phyloP scores from a whole-genome alignment of 2,329 filamentous ascomycete species.

The Lachnellula willkommii region DNA sequence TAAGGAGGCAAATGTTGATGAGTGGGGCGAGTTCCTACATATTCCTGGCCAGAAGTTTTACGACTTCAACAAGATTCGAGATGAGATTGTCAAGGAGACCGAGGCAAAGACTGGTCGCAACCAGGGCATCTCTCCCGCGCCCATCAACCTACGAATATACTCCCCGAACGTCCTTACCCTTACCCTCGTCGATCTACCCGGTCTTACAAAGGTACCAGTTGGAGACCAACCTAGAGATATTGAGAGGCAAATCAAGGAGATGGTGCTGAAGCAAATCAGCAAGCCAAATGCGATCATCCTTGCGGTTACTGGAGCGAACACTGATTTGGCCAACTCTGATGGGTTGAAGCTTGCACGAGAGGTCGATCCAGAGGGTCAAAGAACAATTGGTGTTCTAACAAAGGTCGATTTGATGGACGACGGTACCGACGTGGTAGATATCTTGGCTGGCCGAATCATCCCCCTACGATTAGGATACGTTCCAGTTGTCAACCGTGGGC shows the following conservation, averaged over 20 bases:
- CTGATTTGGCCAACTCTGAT: slow-evolving; percentile 97
- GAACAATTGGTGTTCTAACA: slow-evolving; percentile 95
- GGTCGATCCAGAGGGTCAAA: slow-evolving; percentile 93
- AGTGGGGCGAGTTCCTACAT: slow-evolving; percentile 99
- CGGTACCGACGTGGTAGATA: slow-evolving; percentile 96
- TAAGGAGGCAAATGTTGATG: slow-evolving; percentile 83
- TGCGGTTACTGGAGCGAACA: slow-evolving; percentile 93
- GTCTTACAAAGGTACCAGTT: slow-evolving; percentile 92
- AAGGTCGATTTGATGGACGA: slow-evolving; percentile 99
- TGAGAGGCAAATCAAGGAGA: slow-evolving; percentile 91
- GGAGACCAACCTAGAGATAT: slow-evolving; percentile 96
- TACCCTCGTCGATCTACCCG: slow-evolving; percentile 92
- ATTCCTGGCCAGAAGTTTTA: slow-evolving; percentile 95
- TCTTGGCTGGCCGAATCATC: slow-evolving; percentile 94
- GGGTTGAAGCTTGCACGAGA: slow-evolving; percentile 93
- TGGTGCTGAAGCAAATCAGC: slow-evolving; percentile 97
- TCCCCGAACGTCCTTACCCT: slow-evolving; percentile 96
- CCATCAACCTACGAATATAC: slow-evolving; percentile 97
- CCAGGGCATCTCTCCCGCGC: slow-evolving; percentile 90
- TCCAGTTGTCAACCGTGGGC: slow-evolving; percentile 94
- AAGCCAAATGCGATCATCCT: slow-evolving; percentile 98
- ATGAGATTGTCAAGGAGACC: slow-evolving; percentile 95
- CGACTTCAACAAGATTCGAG: slow-evolving; percentile 97
- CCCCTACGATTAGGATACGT: slow-evolving; percentile 92
- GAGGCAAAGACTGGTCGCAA: slow-evolving; percentile 95